Percentiles rank a stretch among this genome's conserved stretches.
Conservation (phyloP, 148 eudicot species). For the Spergularia marina region DNA sequence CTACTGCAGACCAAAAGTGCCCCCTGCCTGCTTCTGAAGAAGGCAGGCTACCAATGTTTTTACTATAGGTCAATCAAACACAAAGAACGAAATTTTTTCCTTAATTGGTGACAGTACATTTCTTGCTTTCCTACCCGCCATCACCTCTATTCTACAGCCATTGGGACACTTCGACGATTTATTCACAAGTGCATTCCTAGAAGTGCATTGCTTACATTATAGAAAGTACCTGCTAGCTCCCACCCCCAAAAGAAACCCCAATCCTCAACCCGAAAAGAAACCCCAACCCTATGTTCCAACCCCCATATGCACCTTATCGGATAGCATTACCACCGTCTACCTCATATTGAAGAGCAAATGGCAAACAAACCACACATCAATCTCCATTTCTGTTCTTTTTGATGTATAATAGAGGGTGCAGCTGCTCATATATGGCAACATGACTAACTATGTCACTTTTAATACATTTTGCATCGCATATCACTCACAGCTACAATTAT, state of each 20-base stretch:
- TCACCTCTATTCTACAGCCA: neutral
- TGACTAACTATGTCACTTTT: neutral
- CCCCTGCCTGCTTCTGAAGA: too few relatives aligned
- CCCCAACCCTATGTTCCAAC: neutral
- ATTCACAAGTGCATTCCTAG: neutral
- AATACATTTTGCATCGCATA: neutral
- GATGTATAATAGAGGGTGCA: neutral
- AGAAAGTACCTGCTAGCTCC: neutral
- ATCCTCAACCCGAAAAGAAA: neutral
- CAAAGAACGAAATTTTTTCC: neutral
- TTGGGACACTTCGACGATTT: neutral
- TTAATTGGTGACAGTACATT: neutral
- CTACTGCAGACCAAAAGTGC: neutral
- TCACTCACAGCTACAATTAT: neutral
- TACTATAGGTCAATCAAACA: neutral
- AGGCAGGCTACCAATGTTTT: neutral
- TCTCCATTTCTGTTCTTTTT: neutral
- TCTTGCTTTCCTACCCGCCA: neutral
- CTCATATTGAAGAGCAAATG: neutral
- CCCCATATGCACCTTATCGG: neutral
- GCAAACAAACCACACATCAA: neutral
- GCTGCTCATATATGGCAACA: neutral
- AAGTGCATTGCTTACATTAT: neutral
- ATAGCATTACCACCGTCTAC: neutral
- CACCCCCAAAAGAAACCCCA: neutral